A percentile compares a stretch with the other conserved stretches of the same genome.
Evolutionary conservation across 257 asterid species (phyloP).

Genomic region (Nicotiana otophora): DNA sequence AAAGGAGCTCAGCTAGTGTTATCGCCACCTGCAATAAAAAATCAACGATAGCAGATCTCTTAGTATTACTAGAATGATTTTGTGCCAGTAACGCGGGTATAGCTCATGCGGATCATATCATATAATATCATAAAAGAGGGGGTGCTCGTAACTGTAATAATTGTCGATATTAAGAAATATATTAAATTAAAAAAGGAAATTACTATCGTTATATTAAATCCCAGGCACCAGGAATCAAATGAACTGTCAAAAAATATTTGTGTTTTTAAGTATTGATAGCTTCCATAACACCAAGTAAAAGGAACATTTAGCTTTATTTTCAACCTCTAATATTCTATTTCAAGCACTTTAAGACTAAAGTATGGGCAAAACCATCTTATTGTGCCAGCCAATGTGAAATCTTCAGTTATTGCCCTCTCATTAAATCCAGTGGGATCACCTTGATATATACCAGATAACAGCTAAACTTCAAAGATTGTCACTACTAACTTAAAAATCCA

Average conservation of each 20-base stretch:
- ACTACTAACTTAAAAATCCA: no score
- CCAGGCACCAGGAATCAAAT: not conserved
- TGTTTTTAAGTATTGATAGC: not conserved
- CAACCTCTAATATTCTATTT: not conserved
- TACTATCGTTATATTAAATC: not conserved
- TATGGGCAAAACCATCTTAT: not conserved
- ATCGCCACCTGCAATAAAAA: slow-evolving; percentile 49
- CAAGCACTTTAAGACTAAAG: not conserved
- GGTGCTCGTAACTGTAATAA: not conserved
- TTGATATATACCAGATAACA: not conserved
- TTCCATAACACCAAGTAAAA: not conserved
- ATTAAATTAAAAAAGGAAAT: not conserved
- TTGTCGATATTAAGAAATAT: not conserved
- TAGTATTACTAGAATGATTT: not conserved
- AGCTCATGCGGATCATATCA: not conserved
- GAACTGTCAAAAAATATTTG: not conserved
- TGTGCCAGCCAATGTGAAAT: not conserved
- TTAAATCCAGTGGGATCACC: not conserved
- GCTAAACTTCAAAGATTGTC: not conserved
- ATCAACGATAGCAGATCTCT: not conserved
- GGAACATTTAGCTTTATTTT: not conserved
- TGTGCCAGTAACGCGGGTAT: not conserved
- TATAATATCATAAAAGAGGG: not conserved
- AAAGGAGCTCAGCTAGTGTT: slow-evolving; percentile 69
- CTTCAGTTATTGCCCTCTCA: not conserved